Percentiles rank a stretch among this genome's conserved stretches.
Evolutionary conservation across 495 filamentous ascomycete genomes (phyloP).

Genomic region (Penicillium daleae): DNA sequence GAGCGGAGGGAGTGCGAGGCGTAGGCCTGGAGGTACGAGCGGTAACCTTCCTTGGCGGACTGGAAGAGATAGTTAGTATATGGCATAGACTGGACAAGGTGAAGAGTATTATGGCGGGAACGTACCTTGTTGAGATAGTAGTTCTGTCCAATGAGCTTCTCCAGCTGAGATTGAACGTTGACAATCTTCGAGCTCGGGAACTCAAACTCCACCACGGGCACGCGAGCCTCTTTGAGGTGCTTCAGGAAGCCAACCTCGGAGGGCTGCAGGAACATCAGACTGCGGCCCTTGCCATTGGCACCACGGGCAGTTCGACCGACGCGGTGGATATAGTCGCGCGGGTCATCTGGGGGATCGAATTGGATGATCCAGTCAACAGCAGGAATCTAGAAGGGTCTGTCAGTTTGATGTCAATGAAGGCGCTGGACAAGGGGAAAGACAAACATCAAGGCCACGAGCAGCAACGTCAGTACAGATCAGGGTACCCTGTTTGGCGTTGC

Average conservation of each 20-base stretch:
- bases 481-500: slow-evolving; percentile 87
- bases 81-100: not conserved
- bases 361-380: slow-evolving; percentile 95
- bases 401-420: slow-evolving; percentile 1
- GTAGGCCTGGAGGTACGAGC: slow-evolving; percentile 92
- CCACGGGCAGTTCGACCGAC: slow-evolving; percentile 95
- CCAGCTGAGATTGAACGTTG: slow-evolving; percentile 93
- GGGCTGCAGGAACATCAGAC: slow-evolving; percentile 89
- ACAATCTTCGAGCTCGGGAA: slow-evolving; percentile 90
- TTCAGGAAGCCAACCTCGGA: slow-evolving; percentile 90
- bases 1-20: slow-evolving; percentile 87
- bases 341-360: slow-evolving; percentile 92
- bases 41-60: slow-evolving; percentile 72
- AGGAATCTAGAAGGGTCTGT: slow-evolving; percentile 63
- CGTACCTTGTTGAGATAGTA: slow-evolving; percentile 91
- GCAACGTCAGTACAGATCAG: slow-evolving; percentile 97
- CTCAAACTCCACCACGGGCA: slow-evolving; percentile 95
- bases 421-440: slow-evolving; percentile 21
- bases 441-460: slow-evolving; percentile 85
- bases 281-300: slow-evolving; percentile 77
- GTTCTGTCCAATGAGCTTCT: slow-evolving; percentile 88
- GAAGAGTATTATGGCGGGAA: not conserved
- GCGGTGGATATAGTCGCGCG: slow-evolving; percentile 93
- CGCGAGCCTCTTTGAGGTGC: slow-evolving; percentile 87
- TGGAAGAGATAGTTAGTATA: slow-evolving; percentile 27